Evolutionary conservation across 306 rosid species (phyloP).

Genomic region (Corylus americana): DNA sequence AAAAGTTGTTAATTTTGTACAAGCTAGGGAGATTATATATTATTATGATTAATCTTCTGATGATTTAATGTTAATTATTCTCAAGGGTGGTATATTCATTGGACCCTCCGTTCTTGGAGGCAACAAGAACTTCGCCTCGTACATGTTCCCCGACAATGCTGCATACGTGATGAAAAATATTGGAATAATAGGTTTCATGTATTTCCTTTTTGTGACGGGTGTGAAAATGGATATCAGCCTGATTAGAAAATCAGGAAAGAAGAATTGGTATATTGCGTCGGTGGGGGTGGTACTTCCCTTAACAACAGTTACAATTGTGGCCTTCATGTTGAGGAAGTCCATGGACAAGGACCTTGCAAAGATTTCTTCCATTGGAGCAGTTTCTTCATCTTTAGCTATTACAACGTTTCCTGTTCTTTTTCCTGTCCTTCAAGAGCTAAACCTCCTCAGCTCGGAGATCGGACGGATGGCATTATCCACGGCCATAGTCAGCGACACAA

Average conservation of each 20-base stretch:
- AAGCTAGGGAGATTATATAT: too few relatives aligned
- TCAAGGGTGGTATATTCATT: constrained; percentile 73
- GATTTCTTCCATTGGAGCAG: constrained; percentile 48
- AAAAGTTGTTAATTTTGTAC: too few relatives aligned
- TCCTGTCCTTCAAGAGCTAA: constrained; percentile 55
- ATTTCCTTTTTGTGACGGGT: constrained; percentile 52
- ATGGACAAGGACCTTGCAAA: constrained; percentile 57
- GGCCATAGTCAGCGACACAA: constrained; percentile 47
- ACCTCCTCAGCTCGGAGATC: constrained; percentile 70
- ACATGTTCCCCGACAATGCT: constrained; percentile 20
- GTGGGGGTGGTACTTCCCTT: constrained; percentile 43
- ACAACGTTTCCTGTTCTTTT: constrained; percentile 52
- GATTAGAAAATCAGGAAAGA: constrained; percentile 44
- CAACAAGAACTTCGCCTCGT: constrained; percentile 26
- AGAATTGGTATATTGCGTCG: constrained; percentile 38
- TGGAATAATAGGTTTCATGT: constrained; percentile 69
- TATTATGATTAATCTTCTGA: too few relatives aligned
- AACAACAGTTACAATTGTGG: constrained; percentile 3
- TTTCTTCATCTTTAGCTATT: constrained; percentile 43
- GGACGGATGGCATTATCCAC: constrained; percentile 54
- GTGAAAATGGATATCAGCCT: constrained; percentile 59
- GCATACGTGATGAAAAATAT: constrained; percentile 46
- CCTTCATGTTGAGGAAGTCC: constrained; percentile 34
- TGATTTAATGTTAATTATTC: constrained; percentile 14
- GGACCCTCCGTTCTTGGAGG: constrained; percentile 75